These are phyloP conservation scores for Candida incommunis DNA, from an alignment of 805 yeast species.

Conservation along the genomic window DNA sequence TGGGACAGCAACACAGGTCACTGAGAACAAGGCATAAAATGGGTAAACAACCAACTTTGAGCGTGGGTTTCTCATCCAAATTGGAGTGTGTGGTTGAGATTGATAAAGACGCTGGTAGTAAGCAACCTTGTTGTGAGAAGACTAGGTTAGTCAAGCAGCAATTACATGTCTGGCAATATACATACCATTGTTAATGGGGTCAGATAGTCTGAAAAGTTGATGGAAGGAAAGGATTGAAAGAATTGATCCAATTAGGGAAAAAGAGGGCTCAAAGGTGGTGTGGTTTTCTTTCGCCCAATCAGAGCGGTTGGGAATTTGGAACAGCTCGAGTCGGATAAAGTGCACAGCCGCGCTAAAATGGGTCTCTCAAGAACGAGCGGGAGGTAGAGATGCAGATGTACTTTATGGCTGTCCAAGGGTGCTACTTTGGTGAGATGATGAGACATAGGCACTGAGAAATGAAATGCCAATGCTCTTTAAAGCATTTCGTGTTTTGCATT, in stretches of 20 bases:
- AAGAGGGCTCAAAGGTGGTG: background rate
- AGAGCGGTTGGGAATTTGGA: background rate
- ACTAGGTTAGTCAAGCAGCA: slow-evolving; percentile 1
- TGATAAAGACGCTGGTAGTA: slow-evolving; percentile 25
- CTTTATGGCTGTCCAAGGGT: too few relatives aligned
- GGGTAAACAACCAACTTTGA: slow-evolving; percentile 65
- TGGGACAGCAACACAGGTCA: slow-evolving; percentile 47
- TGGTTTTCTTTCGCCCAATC: slow-evolving; percentile 1
- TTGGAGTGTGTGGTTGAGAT: slow-evolving; percentile 19
- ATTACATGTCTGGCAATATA: background rate
- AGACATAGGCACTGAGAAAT: too few relatives aligned
- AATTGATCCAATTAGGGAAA: background rate
- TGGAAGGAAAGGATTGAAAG: background rate
- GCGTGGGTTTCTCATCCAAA: slow-evolving; percentile 40
- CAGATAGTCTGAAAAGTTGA: too few relatives aligned
- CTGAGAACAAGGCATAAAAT: slow-evolving; percentile 59
- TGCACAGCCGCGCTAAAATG: too few relatives aligned
- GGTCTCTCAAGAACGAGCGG: too few relatives aligned
- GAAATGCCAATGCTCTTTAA: too few relatives aligned
- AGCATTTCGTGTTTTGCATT: too few relatives aligned
- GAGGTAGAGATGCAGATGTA: too few relatives aligned
- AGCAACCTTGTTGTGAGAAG: slow-evolving; percentile 8
- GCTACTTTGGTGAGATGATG: too few relatives aligned
- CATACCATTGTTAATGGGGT: background rate
- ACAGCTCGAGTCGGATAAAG: too few relatives aligned